Percentiles rank a stretch among this genome's conserved stretches.
Conservation (phyloP, 345 rosid species). For the Turritis glabra region DNA sequence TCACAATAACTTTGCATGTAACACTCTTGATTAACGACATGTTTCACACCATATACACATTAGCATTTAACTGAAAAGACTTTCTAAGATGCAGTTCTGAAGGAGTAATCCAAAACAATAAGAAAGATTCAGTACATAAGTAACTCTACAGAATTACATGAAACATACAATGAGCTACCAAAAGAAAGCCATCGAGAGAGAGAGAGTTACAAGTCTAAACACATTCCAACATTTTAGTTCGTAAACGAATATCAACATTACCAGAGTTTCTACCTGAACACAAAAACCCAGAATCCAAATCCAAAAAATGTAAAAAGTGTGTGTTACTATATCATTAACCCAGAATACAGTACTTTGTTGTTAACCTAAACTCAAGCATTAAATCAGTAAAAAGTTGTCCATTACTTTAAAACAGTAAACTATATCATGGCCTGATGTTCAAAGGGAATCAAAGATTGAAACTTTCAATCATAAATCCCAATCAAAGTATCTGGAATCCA, state of each 20-base stretch:
- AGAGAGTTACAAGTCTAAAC: neutral
- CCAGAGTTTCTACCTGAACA: neutral
- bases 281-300: neutral
- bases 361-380: slow-evolving; percentile 5
- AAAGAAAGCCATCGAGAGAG: slow-evolving; percentile 2
- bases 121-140: slow-evolving; percentile 5
- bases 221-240: neutral
- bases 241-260: neutral
- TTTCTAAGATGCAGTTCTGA: neutral
- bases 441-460: slow-evolving; percentile 9
- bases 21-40: neutral
- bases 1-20: neutral
- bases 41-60: neutral
- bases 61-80: neutral
- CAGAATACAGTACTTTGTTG: neutral
- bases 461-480: neutral
- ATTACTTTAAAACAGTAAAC: neutral
- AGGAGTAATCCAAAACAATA: neutral
- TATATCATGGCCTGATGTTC: neutral
- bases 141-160: neutral
- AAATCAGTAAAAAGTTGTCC: neutral
- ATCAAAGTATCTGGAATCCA: neutral
- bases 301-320: neutral
- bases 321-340: neutral
- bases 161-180: slow-evolving; percentile 11